Evolutionary conservation across 106 monocot species (phyloP).

Genomic region (Phalaenopsis aphrodite): DNA sequence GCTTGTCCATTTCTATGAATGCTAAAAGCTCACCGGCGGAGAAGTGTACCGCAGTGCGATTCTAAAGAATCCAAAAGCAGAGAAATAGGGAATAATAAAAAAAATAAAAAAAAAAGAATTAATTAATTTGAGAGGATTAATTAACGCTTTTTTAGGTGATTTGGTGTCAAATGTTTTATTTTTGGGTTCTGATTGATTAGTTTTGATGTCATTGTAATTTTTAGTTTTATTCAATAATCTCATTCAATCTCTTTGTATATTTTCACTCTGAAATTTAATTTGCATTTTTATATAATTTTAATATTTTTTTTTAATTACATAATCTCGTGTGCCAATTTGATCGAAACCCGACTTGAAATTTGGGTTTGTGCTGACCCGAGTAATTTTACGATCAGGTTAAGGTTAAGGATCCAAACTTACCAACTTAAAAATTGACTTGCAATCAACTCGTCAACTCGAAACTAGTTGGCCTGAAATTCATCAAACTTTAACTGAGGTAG

Average conservation of each 20-base stretch:
- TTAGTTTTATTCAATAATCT: background rate
- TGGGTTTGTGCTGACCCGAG: too few species aligned
- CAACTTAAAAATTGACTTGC: too few species aligned
- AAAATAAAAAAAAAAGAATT: background rate
- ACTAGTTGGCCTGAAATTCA: too few species aligned
- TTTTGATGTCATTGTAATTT: background rate
- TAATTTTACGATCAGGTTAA: too few species aligned
- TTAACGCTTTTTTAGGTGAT: background rate
- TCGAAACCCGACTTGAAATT: too few species aligned
- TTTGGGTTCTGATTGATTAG: background rate
- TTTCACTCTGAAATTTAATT: background rate
- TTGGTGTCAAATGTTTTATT: background rate
- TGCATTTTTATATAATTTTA: background rate
- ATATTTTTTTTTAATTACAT: too few species aligned
- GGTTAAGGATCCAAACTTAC: too few species aligned
- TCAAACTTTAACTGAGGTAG: too few species aligned
- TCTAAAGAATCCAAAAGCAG: background rate
- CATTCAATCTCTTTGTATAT: background rate
- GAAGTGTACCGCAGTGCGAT: background rate
- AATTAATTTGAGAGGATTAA: background rate
- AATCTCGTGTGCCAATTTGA: too few species aligned
- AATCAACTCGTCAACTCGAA: too few species aligned
- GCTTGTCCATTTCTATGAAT: constrained; percentile 52
- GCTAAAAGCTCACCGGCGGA: constrained; percentile 9
- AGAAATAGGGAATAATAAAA: background rate